Base-by-base conservation (phyloP, 129 eudicot species). In the Helianthus tuberosus region DNA sequence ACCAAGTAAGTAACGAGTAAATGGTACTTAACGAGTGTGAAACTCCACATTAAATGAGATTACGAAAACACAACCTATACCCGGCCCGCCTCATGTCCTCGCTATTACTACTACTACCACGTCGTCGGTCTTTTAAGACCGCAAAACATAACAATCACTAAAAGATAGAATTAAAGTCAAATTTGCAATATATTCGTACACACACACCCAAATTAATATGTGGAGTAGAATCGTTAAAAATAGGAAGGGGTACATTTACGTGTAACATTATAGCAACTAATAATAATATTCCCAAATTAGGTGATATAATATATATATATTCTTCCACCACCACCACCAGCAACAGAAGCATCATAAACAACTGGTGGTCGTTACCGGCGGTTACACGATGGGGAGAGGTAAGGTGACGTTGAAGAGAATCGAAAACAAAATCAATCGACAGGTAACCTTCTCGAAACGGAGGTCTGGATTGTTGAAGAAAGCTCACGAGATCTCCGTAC, bases 401-500 rank as follows among this genome's bases (percentile, higher is more conserved):
- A 69, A 59, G n/a, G 84, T 80, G 66, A 76, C 68, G 48, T 44
- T 74, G 77, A 71, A 75, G 52, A 59, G 84, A 63, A 80, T 80
- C 9, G 84, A 80, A 25, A 80, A 80, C 46, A 80, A 80, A 5
- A 53, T 75, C 77, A 80, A 69, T 52, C 73, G 84, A 1, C 84
- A 80, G n/a, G 80, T 80, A 8, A 75, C 77, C 3, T 80, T 80
- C 77, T 80, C 81, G 5, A 80, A 80, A 75, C 62, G 84, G 5
- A 62, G 77, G 62, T 61, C 80, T 3, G 84, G 81, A 60, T 80
- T 80, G 73, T 16, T 75, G 62, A 80, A 80, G 53, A 80, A 80
- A 54, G 84, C 84, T 69, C 66, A 69, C 48, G 84, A 80, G 68
- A 68, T 80, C 77, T 80, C 84, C 6, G 73, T 80, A 1, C 76